Percentiles rank a stretch among this genome's conserved stretches.
These are phyloP conservation scores for Chlorella sp. DNA, from an alignment of 139 green algal species.

Conservation along the genomic window DNA sequence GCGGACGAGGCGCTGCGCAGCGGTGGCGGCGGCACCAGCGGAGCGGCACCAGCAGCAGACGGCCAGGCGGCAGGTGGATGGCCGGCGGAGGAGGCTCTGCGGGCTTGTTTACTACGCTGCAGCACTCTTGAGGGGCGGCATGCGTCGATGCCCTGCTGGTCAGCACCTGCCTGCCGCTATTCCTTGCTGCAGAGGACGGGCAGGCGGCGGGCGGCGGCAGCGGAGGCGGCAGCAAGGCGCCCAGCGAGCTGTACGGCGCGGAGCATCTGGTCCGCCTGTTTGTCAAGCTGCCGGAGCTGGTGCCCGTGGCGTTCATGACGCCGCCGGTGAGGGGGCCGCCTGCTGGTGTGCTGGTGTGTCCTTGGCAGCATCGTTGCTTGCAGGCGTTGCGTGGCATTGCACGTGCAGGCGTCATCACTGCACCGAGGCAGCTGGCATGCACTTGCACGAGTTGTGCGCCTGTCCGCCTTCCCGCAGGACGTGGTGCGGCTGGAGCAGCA, in stretches of 20 bases:
- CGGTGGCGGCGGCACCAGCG: background rate
- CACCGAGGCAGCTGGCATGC: too few relatives aligned
- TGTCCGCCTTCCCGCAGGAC: background rate
- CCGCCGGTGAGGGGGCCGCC: slow-evolving; percentile 17
- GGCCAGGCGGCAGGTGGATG: background rate
- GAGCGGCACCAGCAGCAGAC: background rate
- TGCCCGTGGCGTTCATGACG: slow-evolving; percentile 55
- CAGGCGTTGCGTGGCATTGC: too few relatives aligned
- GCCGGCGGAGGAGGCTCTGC: background rate
- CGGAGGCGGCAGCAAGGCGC: slow-evolving; percentile 1
- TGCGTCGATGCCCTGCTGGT: background rate
- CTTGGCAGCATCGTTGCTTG: too few relatives aligned
- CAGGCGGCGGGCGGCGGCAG: background rate
- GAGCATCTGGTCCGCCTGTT: slow-evolving; percentile 92
- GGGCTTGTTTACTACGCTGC: background rate
- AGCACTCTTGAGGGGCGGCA: background rate
- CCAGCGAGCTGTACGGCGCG: slow-evolving; percentile 81
- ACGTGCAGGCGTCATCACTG: too few relatives aligned
- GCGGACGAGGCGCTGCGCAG: slow-evolving; percentile 2
- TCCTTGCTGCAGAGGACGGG: background rate
- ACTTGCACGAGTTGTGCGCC: too few relatives aligned
- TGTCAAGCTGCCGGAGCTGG: slow-evolving; percentile 87
- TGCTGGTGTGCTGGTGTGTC: background rate
- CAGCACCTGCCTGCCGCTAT: background rate
- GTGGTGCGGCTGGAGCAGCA: slow-evolving; percentile 38